Conservation (phyloP, 73 alveolate species). For the Stentor coeruleus region DNA sequence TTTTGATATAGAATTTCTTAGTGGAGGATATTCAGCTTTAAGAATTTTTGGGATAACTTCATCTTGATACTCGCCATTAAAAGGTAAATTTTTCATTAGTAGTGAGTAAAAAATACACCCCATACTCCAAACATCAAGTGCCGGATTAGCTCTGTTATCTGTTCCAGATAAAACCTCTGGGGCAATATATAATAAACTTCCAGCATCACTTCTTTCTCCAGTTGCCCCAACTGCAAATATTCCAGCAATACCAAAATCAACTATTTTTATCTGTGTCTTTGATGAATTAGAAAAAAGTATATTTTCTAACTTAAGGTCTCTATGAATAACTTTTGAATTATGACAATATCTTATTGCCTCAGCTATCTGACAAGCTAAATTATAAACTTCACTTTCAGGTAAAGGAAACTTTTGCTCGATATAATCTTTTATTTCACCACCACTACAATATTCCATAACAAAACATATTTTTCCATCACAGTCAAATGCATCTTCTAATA, state of each 20-base stretch:
- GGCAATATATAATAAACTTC: constrained; percentile 46
- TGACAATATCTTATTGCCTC: constrained; percentile 83
- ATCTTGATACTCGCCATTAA: constrained; percentile 39
- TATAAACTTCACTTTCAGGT: constrained; percentile 71
- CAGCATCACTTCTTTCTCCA: constrained; percentile 46
- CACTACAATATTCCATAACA: constrained; percentile 75
- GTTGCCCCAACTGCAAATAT: constrained; percentile 30
- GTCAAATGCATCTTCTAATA: too few relatives aligned
- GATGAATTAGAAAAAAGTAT: too few relatives aligned
- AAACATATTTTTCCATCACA: too few relatives aligned
- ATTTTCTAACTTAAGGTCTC: constrained; percentile 90
- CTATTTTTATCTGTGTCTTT: too few relatives aligned
- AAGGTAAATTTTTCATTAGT: constrained; percentile 60
- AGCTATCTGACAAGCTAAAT: constrained; percentile 63
- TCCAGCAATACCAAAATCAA: constrained; percentile 51
- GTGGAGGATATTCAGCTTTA: too few relatives aligned
- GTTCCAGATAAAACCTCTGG: constrained; percentile 38
- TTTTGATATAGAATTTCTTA: too few relatives aligned
- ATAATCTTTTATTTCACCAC: constrained; percentile 76
- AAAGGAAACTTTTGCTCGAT: constrained; percentile 51
- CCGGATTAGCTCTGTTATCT: constrained; percentile 32
- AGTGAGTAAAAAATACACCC: constrained; percentile 48
- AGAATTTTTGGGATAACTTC: constrained; percentile 33
- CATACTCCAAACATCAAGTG: constrained; percentile 44
- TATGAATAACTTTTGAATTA: constrained; percentile 75